Percentiles rank a stretch among this genome's conserved stretches.
Evolutionary conservation across 768 basidiomycete genomes (phyloP).

Genomic region (Trametes maxima): DNA sequence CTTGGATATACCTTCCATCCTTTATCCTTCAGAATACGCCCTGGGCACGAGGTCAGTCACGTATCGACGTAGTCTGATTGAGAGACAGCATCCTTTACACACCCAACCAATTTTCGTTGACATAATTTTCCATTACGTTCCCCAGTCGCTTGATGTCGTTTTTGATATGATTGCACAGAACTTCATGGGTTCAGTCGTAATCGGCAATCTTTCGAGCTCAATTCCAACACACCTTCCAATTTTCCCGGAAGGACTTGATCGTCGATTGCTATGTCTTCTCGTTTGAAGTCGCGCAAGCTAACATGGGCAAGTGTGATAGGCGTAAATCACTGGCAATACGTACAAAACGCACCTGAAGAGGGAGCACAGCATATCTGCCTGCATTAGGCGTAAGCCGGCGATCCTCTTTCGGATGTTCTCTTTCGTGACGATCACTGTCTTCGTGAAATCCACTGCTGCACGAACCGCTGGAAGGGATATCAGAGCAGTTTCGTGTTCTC

Average conservation of each 20-base stretch:
- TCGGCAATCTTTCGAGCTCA: too few species aligned
- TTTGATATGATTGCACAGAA: neutral
- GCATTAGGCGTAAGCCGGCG: neutral
- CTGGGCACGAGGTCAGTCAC: too few species aligned
- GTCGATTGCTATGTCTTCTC: neutral
- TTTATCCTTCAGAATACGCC: slow-evolving; percentile 1
- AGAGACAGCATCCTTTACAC: neutral
- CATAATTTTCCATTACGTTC: neutral
- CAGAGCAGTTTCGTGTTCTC: neutral
- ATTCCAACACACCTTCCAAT: neutral
- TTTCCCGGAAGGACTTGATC: neutral
- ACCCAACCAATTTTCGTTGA: neutral
- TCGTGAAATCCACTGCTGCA: neutral
- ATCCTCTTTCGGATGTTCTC: slow-evolving; percentile 3
- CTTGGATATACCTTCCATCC: neutral
- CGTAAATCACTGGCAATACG: too few species aligned
- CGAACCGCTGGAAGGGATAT: neutral
- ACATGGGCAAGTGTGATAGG: neutral
- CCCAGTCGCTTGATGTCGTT: neutral
- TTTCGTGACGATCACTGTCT: neutral
- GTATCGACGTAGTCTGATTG: too few species aligned
- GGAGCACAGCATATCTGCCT: slow-evolving; percentile 1
- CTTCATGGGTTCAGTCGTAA: neutral
- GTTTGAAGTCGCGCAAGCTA: slow-evolving; percentile 1
- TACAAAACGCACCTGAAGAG: neutral